A percentile compares a stretch with the other conserved stretches of the same genome.
Conservation (phyloP, 1,139 yeast genomes). For the Lodderomyces metapsilosis region DNA sequence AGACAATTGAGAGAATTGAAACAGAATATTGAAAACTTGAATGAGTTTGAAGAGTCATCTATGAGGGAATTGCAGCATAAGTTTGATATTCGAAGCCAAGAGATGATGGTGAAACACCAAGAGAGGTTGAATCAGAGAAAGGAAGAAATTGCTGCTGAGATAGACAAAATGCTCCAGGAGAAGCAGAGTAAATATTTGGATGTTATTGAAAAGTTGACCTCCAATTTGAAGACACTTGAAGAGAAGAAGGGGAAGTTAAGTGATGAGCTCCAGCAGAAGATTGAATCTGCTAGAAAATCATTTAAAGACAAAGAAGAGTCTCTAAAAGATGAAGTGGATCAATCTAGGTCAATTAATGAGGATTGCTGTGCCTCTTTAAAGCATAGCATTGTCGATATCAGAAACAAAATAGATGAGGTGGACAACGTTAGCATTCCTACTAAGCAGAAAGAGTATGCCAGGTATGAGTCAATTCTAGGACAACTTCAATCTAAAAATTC, state of each 20-base stretch:
- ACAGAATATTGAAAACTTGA: conserved; percentile 30
- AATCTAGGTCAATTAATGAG: conserved; percentile 8
- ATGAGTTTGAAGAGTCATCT: conserved; percentile 26
- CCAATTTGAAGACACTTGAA: neutral
- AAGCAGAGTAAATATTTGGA: conserved; percentile 26
- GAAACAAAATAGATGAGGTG: conserved; percentile 4
- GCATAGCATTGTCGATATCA: conserved; percentile 1
- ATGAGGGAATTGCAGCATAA: conserved; percentile 30
- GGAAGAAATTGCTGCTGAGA: conserved; percentile 30
- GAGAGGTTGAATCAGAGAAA: conserved; percentile 35
- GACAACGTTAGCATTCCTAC: conserved; percentile 2
- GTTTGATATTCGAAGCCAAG: conserved; percentile 32
- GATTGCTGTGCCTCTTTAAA: conserved; percentile 11
- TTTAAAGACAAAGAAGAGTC: neutral
- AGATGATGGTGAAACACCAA: conserved; percentile 34
- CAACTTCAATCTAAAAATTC: conserved; percentile 10
- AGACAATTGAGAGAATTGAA: conserved; percentile 19
- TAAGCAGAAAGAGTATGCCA: conserved; percentile 5
- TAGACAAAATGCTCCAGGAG: conserved; percentile 33
- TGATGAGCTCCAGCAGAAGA: neutral
- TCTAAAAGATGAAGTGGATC: conserved; percentile 27
- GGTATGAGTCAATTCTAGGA: conserved; percentile 8
- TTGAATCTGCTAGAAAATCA: neutral
- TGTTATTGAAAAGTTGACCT: conserved; percentile 18
- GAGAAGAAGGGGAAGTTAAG: neutral